A percentile compares a stretch with the other conserved stretches of the same genome.
Evolutionary conservation across 305 asterid genomes (phyloP).

Genomic region (Fraxinus albicans): DNA sequence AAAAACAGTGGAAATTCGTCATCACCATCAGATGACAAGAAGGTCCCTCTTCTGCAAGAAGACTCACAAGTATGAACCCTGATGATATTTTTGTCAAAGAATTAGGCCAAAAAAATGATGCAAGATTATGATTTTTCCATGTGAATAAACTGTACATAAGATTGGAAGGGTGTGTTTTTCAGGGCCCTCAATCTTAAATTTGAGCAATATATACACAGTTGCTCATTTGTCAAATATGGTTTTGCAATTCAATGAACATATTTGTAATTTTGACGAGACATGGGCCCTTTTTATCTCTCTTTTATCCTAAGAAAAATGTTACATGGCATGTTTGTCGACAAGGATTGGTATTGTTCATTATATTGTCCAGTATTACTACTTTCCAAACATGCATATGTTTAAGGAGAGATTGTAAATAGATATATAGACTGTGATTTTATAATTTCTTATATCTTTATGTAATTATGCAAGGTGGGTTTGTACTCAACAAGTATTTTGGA

Average conservation of each 20-base stretch:
- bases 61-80: slow-evolving; percentile 32
- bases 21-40: slow-evolving; percentile 27
- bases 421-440: not conserved
- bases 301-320: not conserved
- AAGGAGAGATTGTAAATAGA: not conserved
- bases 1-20: slow-evolving; percentile 10
- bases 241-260: not conserved
- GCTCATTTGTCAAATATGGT: not conserved
- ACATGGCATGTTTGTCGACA: not conserved
- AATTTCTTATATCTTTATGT: not conserved
- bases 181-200: slow-evolving; percentile 22
- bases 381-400: not conserved
- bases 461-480: not conserved
- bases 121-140: not conserved
- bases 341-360: not conserved
- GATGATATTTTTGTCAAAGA: not conserved
- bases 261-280: not conserved
- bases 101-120: not conserved
- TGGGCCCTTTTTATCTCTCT: not conserved
- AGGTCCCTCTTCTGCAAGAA: slow-evolving; percentile 51
- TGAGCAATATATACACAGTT: not conserved
- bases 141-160: slow-evolving; percentile 36
- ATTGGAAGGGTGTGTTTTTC: slow-evolving; percentile 32
- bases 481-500: not conserved
- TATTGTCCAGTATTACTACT: too few species aligned